Evolutionary conservation across 495 filamentous ascomycete genomes (phyloP), one percentile per base, ranked within the genome.

Genomic region (Aspergillus ostianus): DNA sequence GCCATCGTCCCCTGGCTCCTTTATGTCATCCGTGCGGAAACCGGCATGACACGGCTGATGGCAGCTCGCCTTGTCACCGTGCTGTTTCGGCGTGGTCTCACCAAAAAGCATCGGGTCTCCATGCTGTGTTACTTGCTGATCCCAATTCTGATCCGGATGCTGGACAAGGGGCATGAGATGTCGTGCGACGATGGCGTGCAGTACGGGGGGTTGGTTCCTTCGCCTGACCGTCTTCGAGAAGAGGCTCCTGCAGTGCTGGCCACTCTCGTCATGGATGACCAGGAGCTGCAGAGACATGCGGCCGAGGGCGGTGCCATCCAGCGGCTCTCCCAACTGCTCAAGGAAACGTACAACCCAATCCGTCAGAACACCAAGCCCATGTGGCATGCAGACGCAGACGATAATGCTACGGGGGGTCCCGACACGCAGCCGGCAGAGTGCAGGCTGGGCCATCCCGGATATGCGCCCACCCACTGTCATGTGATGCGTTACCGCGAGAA

Each of bases 1-100:
- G 83, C 88, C 19, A 72, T 98, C 12, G 82, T 96, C 46, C 85
- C 87, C 12, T 97, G 92, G 90, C 84, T 98, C 13, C 82, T 97
- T 27, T 78, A 84, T 55, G 69, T 91, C 15, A 80, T 88, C 26
- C 81, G 91, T 62, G 82, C 83, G 13, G 81, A 84, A 52, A 73
- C 73, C 48, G 87, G 85, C 8, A 76, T 87, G 64, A 82, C 84
- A 30, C 83, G 90, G 26, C 72, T 97, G 53, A 87, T 88, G 81
- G 90, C 95, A n/a, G 85, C 88, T 18, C 87, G 86, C 47, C 77
- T 97, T 2, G 78, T 97, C 44, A 86, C 89, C 3, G 85, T 85
- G n/a, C 76, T 95, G 7, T 91, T 87, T 69, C 85, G 88, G 56
- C 79, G 87, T 27, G 85, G 85, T 1, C 79, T 92, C 56, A 81